Evolutionary conservation across 2,329 filamentous ascomycete genomes (phyloP).

Genomic region (Aspergillus felis): DNA sequence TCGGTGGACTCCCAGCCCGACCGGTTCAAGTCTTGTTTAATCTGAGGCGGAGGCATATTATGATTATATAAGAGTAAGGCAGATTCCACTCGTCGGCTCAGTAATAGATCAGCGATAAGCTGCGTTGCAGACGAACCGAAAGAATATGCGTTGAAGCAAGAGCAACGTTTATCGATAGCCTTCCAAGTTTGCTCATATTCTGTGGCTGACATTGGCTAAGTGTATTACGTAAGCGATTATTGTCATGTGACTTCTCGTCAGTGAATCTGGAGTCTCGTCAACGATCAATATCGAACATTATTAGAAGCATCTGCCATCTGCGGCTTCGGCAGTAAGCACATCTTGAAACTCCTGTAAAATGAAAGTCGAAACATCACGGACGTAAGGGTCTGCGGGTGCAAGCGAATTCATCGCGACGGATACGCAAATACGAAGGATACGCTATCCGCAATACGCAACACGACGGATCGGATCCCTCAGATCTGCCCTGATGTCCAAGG

Average conservation of each 20-base stretch:
- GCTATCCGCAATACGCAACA: neutral
- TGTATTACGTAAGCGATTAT: neutral
- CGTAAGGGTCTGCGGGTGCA: neutral
- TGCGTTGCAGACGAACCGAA: neutral
- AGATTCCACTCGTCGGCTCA: neutral
- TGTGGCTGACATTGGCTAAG: constrained; percentile 13
- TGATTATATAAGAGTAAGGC: neutral
- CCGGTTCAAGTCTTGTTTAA: constrained; percentile 92
- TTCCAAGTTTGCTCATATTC: neutral
- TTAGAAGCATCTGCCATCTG: neutral
- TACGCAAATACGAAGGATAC: neutral
- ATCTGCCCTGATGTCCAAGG: neutral
- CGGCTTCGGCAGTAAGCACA: neutral
- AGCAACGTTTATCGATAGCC: constrained; percentile 13
- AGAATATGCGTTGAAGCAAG: neutral
- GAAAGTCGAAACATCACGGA: neutral
- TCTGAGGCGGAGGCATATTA: constrained; percentile 73
- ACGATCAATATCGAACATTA: neutral
- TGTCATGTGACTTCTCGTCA: neutral
- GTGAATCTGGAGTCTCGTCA: neutral
- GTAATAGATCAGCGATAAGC: neutral
- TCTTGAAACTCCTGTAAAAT: neutral
- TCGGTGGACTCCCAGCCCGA: constrained; percentile 84
- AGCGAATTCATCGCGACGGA: neutral
- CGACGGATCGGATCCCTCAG: neutral